phyloP scores from a whole-genome alignment of 305 asterid species.

The Caryopteris hybrid region DNA sequence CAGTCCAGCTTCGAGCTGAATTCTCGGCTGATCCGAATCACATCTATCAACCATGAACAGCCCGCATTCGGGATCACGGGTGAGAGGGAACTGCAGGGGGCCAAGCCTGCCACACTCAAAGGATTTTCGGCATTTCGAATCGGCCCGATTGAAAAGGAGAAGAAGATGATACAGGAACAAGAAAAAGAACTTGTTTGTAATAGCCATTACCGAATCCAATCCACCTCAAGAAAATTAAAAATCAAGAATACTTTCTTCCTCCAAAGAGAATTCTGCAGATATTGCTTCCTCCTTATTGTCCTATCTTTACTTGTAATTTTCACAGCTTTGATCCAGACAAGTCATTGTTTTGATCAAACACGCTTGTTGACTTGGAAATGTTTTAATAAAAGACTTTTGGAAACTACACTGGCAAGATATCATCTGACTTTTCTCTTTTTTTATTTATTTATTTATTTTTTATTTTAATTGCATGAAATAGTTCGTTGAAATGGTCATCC shows the following conservation, averaged over 20 bases:
- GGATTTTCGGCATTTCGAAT: slow-evolving; percentile 6
- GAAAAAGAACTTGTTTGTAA: background rate
- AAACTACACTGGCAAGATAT: background rate
- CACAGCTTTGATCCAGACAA: background rate
- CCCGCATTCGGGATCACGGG: slow-evolving; percentile 10
- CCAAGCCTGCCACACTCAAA: slow-evolving; percentile 13
- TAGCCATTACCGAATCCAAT: slow-evolving; percentile 8
- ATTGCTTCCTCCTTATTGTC: too few species aligned
- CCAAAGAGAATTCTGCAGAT: too few species aligned
- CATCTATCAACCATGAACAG: slow-evolving; percentile 6
- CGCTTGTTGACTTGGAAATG: background rate
- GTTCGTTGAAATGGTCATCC: background rate
- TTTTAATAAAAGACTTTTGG: too few species aligned
- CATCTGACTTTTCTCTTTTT: too few species aligned
- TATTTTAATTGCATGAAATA: too few species aligned
- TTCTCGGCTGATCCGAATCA: background rate
- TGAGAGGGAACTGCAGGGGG: slow-evolving; percentile 12
- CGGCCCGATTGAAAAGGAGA: background rate
- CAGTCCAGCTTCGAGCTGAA: background rate
- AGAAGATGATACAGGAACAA: background rate
- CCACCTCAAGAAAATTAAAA: too few species aligned
- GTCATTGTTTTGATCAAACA: background rate
- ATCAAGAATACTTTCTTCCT: too few species aligned
- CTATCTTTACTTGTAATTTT: too few species aligned
- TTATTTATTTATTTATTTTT: too few species aligned